Conservation (phyloP, 192 early-diverging fungal genomes). For the Bifiguratus adelaidae region DNA sequence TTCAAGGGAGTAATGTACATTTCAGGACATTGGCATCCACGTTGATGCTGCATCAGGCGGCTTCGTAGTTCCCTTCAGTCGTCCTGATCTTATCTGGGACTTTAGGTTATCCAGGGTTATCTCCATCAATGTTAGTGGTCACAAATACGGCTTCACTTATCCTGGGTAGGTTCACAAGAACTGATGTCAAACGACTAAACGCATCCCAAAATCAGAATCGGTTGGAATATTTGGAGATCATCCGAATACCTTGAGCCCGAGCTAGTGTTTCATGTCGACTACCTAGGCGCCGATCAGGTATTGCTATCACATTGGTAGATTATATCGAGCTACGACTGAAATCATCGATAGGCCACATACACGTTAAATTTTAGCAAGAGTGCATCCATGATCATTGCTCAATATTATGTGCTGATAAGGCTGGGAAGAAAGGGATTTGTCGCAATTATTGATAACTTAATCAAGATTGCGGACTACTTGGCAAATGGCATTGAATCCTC, state of each 20-base stretch:
- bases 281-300: slow-evolving; percentile 56
- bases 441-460: slow-evolving; percentile 51
- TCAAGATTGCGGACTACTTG: slow-evolving; percentile 44
- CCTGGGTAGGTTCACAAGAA: slow-evolving; percentile 27
- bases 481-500: slow-evolving; percentile 36
- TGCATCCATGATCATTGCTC: slow-evolving; percentile 57
- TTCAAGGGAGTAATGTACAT: slow-evolving; percentile 41
- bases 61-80: slow-evolving; percentile 77
- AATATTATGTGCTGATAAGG: slow-evolving; percentile 75
- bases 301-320: too few species aligned
- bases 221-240: slow-evolving; percentile 71
- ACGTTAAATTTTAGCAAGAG: slow-evolving; percentile 72
- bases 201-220: slow-evolving; percentile 19
- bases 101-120: slow-evolving; percentile 57
- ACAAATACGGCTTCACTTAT: slow-evolving; percentile 82
- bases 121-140: slow-evolving; percentile 76
- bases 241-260: slow-evolving; percentile 58
- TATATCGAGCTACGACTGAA: too few species aligned
- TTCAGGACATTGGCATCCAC: slow-evolving; percentile 71
- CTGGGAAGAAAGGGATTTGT: slow-evolving; percentile 55
- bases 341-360: slow-evolving; percentile 33
- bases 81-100: slow-evolving; percentile 62
- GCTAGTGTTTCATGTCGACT: slow-evolving; percentile 66
- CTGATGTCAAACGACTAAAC: background rate
- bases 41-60: slow-evolving; percentile 81